Conservation (phyloP, 2,329 filamentous ascomycete species). For the Penicillium sp. region DNA sequence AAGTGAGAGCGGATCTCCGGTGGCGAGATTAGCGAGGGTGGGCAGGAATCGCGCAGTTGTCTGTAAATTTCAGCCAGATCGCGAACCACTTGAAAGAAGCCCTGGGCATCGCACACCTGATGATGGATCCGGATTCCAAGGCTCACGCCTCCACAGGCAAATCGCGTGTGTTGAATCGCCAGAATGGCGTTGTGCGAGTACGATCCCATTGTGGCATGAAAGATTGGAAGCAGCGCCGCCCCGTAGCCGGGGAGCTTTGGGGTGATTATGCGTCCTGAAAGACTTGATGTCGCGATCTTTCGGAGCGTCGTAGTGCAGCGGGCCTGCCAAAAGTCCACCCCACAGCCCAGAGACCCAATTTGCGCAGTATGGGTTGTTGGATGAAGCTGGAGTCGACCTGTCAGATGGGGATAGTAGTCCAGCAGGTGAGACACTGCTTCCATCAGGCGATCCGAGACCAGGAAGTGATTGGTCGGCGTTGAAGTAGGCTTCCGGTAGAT, state of each 20-base stretch:
- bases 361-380: not conserved
- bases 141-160: conserved; percentile 6
- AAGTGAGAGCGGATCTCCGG: not conserved
- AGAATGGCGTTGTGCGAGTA: not conserved
- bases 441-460: not conserved
- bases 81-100: not conserved
- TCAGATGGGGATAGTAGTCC: conserved; percentile 8
- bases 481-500: not conserved
- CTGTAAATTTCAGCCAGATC: conserved; percentile 6
- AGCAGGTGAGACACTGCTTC: not conserved
- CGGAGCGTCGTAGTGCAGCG: not conserved
- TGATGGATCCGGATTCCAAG: conserved; percentile 8
- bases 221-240: conserved; percentile 1
- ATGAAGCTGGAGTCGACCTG: conserved; percentile 2
- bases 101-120: conserved; percentile 7
- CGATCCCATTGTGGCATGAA: not conserved
- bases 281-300: not conserved
- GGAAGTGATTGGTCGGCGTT: not conserved
- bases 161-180: conserved; percentile 7
- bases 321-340: conserved; percentile 6
- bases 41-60: conserved; percentile 2
- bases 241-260: not conserved
- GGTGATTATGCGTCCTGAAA: not conserved
- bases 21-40: not conserved
- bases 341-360: not conserved